Evolutionary conservation across 257 asterid genomes (phyloP), one percentile per base, ranked within the genome.

Genomic region (Fraxinus americana): DNA sequence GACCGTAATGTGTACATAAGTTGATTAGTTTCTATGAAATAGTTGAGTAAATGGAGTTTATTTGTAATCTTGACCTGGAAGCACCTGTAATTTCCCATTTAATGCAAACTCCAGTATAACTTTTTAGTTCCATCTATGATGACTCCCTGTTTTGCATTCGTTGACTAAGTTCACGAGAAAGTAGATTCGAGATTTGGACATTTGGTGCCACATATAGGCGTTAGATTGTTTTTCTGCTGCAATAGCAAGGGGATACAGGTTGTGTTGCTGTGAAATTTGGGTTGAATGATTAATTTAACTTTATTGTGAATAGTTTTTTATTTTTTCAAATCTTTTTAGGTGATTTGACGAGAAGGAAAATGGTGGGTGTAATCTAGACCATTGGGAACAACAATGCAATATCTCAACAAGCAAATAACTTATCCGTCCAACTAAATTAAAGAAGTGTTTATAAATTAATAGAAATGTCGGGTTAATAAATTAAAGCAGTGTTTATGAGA

Each of bases 1-100:
- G 83, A 80, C 76, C 75, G 75, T 86, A 72, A 86, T 83, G 74
- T 91, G 97, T 91, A 89, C 85, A 91, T 82, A 83, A 52, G 82
- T 86, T 52, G 80, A 50, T 80, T 84, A 85, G 85, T 80, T 73
- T 70, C 57, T 81, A 78, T 36, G 54, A 69, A 68, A 66, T 75
- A 72, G 82, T 75, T 35, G 71, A 72, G 80, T 41, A 59, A 23
- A 73, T 39, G 16, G 79, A 73, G 79, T 54, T 87, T 83, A 75
- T 83, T 85, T 76, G 82, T 72, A 84, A 84, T 83, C 75, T 63
- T 77, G 75, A 54, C 78, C 82, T 80, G 87, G 85, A 85, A 79
- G 83, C 82, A 77, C 76, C 75, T 32, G 74, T 61, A 66, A 74
- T 41, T 50, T 70, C 39, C 54, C 65, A 72, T 69, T 74, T 70